Conservation (phyloP, 495 filamentous ascomycete genomes). For the Penicillium soppii region DNA sequence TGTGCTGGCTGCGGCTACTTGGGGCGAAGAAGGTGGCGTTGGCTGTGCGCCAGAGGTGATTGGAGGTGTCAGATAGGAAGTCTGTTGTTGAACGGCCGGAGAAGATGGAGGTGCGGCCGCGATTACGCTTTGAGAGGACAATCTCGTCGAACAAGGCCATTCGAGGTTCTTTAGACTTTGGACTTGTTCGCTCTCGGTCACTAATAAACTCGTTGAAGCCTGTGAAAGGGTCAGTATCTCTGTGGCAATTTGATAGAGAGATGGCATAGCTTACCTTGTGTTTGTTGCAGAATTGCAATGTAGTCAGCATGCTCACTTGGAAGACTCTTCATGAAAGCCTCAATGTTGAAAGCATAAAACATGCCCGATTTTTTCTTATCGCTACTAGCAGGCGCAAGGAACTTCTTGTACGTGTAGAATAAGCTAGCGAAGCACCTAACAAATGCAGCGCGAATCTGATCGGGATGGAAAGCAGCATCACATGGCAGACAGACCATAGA, state of each 20-base stretch:
- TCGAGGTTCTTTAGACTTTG: constrained; percentile 55
- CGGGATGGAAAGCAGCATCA: constrained; percentile 83
- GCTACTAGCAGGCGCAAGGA: constrained; percentile 67
- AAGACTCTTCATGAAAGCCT: constrained; percentile 85
- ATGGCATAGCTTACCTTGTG: constrained; percentile 66
- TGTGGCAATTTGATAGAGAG: background rate
- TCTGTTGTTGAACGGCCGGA: constrained; percentile 53
- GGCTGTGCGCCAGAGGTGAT: constrained; percentile 91
- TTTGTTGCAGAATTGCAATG: constrained; percentile 81
- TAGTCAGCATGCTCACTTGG: constrained; percentile 91
- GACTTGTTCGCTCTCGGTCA: constrained; percentile 65
- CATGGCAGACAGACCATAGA: constrained; percentile 82
- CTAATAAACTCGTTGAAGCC: constrained; percentile 97
- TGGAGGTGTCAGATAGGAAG: constrained; percentile 81
- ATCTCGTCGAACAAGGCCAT: constrained; percentile 95
- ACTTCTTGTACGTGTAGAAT: constrained; percentile 93
- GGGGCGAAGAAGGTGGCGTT: constrained; percentile 69
- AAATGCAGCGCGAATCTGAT: constrained; percentile 89
- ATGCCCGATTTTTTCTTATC: constrained; percentile 86
- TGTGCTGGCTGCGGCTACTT: constrained; percentile 54
- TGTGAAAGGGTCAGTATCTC: constrained; percentile 27
- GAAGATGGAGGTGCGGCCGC: constrained; percentile 61
- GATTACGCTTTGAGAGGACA: constrained; percentile 89
- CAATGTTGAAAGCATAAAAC: constrained; percentile 92
- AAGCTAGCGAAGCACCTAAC: constrained; percentile 91